phyloP scores from a whole-genome alignment of 495 filamentous ascomycete species.

The Hypomontagnella submonticulosa region DNA sequence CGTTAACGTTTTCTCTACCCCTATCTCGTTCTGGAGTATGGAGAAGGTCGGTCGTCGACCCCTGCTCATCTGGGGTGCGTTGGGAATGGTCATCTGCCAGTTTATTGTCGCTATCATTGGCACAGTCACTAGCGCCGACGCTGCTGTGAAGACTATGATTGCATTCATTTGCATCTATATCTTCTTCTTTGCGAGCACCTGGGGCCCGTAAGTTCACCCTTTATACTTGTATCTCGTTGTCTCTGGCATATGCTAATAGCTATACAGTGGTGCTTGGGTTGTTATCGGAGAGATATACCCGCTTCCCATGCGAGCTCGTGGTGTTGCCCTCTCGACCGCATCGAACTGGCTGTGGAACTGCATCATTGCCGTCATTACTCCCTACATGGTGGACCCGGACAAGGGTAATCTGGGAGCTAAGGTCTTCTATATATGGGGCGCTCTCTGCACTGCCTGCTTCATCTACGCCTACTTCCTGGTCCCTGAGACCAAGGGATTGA shows the following conservation, averaged over 20 bases:
- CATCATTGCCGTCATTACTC: constrained; percentile 70
- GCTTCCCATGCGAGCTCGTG: constrained; percentile 81
- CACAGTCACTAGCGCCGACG: constrained; percentile 64
- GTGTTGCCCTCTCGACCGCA: constrained; percentile 82
- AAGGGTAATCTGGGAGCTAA: constrained; percentile 74
- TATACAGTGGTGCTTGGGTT: constrained; percentile 72
- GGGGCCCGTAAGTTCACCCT: constrained; percentile 67
- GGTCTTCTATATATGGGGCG: constrained; percentile 84
- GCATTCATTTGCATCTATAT: constrained; percentile 87
- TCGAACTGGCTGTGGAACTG: constrained; percentile 90
- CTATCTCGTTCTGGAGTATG: constrained; percentile 70
- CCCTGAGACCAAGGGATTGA: constrained; percentile 87
- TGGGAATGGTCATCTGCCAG: constrained; percentile 77
- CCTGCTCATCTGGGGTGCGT: constrained; percentile 73
- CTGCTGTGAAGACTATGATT: constrained; percentile 71
- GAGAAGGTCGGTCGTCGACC: constrained; percentile 76
- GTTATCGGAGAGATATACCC: constrained; percentile 90
- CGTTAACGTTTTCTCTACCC: constrained; percentile 79
- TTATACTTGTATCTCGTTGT: constrained; percentile 53
- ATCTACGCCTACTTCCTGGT: constrained; percentile 83
- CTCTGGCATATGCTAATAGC: constrained; percentile 52
- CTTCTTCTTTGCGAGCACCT: constrained; percentile 83
- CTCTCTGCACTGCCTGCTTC: constrained; percentile 71
- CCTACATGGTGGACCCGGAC: constrained; percentile 76
- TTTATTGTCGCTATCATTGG: constrained; percentile 82